Evolutionary conservation across 1,284 basidiomycete species (phyloP).

Genomic region (Ceratobasidium sp.): DNA sequence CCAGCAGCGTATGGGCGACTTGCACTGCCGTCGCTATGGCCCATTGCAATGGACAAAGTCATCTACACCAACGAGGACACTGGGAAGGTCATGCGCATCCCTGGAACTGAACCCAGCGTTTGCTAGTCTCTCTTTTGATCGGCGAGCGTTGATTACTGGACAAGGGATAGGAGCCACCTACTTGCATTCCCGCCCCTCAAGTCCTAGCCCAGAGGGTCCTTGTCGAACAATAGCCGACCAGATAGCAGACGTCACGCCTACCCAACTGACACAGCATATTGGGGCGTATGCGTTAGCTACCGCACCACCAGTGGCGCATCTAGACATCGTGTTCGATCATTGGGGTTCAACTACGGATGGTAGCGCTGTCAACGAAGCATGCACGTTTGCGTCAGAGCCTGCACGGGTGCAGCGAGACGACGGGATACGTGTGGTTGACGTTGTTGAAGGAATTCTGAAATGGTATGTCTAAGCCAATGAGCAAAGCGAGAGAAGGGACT

Average conservation of each 20-base stretch:
- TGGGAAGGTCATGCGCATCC: neutral
- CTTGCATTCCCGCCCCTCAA: conserved; percentile 6
- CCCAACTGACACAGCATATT: conserved; percentile 21
- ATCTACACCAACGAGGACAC: neutral
- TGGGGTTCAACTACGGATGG: conserved; percentile 21
- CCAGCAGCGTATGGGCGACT: conserved; percentile 23
- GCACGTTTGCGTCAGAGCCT: conserved; percentile 35
- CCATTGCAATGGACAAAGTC: conserved; percentile 25
- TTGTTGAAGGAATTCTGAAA: conserved; percentile 35
- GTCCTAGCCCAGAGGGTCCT: neutral
- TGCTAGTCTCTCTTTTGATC: conserved; percentile 33
- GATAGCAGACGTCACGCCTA: conserved; percentile 22
- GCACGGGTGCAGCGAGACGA: conserved; percentile 32
- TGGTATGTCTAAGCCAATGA: neutral
- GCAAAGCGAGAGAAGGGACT: neutral
- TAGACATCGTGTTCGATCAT: conserved; percentile 30
- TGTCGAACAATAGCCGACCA: conserved; percentile 33
- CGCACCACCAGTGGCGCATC: conserved; percentile 3
- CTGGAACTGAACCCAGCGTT: conserved; percentile 35
- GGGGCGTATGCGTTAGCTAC: conserved; percentile 26
- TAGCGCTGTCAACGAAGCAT: conserved; percentile 25
- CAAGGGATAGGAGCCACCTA: conserved; percentile 26
- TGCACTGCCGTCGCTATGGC: conserved; percentile 28
- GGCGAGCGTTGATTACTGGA: conserved; percentile 16
- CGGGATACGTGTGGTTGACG: conserved; percentile 34